phyloP scores from a whole-genome alignment of 2,329 filamentous ascomycete species.

The Apiospora koreana region DNA sequence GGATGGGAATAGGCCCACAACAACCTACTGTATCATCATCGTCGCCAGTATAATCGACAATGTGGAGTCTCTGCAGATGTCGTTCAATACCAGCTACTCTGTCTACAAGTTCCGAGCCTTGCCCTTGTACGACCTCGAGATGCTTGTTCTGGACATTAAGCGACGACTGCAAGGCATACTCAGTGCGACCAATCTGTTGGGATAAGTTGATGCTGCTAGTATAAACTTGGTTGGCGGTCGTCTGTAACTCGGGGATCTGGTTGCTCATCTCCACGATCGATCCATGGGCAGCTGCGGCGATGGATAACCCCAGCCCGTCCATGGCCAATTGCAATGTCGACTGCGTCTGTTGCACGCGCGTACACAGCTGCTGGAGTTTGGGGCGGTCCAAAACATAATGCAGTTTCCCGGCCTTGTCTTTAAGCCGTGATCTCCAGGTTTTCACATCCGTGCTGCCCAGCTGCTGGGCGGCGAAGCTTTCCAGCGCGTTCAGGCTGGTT shows the following conservation, averaged over 20 bases:
- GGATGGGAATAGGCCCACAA: background rate
- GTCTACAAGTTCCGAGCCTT: background rate
- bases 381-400: constrained; percentile 16
- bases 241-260: background rate
- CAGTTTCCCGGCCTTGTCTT: constrained; percentile 17
- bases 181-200: background rate
- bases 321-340: constrained; percentile 16
- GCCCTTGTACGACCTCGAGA: background rate
- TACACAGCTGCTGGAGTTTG: constrained; percentile 11
- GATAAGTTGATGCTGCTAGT: background rate
- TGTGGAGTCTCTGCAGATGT: background rate
- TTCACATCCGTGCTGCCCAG: background rate
- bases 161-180: background rate
- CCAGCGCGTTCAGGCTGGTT: constrained; percentile 10
- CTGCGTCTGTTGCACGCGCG: constrained; percentile 11
- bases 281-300: background rate
- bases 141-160: background rate
- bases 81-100: background rate
- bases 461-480: background rate
- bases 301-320: constrained; percentile 13
- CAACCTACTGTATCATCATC: background rate
- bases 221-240: background rate
- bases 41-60: background rate
- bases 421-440: constrained; percentile 4
- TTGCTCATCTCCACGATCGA: background rate